Base-by-base conservation (phyloP, 371 early-diverging fungal genomes). In the Globomyces sp. region DNA sequence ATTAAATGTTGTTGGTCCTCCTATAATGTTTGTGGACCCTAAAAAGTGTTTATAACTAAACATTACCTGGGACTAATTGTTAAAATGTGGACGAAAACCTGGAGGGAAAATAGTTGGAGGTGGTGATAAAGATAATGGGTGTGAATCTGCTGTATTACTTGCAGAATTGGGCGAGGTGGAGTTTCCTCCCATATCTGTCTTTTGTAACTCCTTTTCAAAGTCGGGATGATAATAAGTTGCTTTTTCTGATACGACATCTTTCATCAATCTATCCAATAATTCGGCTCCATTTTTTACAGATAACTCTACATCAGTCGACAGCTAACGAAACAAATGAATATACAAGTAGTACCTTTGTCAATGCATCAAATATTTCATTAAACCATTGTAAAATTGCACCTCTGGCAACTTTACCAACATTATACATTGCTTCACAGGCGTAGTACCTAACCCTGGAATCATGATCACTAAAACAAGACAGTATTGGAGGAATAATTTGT, bases 371-470 rank as follows among this genome's bases (percentile, higher is more conserved):
- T 2, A 95, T 85, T 53, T 93, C 93, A 75, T 94, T 95, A 63
- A 96, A 96, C 71, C 86, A 93, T 43, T 86, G 77, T 59, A 96
- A 75, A 2, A 95, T 86, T 59, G 87, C 85, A 1, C 89, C 89
- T 24, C 91, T 82, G 37, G 94, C 92, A 3, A 93, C 94, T 66
- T 97, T 97, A 39, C 90, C 89, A 55, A 97, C 93, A 73, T 97
- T 97, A 74, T 97, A 97, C 87, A 95, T 87, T 57, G 87, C 85
- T 76, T 97, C 97, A 67, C 94, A 93, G 2, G 94, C 94, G 82
- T 94, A 95, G 76, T 94, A 97, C 41, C 95, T 82, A 40, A 95
- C 94, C 36, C 89, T 81, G 24, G 89, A 83, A 72, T 97, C 97
- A 60, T 86, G 90, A 71, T 95, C 94, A 1, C 79, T 71, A 67